Evolutionary conservation across 2,329 filamentous ascomycete genomes (phyloP), one percentile per base, ranked within the genome.

Genomic region (Ilyonectria sp.): DNA sequence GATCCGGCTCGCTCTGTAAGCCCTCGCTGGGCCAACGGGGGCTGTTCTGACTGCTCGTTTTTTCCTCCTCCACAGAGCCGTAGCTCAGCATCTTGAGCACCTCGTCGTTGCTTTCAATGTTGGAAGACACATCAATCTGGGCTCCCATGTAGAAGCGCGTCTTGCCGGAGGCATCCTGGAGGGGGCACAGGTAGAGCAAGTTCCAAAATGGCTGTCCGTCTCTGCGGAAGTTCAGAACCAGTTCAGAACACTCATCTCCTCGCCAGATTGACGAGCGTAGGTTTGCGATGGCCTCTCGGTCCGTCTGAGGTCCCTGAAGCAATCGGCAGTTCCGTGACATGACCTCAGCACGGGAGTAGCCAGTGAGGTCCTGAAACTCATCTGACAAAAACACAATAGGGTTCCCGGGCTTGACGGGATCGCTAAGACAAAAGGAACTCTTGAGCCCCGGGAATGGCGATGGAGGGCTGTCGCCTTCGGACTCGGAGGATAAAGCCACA

Each of bases 131-230:
- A 68, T 91, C 86, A 58, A 90, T 83, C 68, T 90, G 86, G 0
- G 84, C 87, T 1, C 86, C 87, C 17, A 91, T 80, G 71, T 86
- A 88, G 75, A 86, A 89, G 0, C 80, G 81, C 2, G 86, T 76
- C 8, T 82, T 83, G 3, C 87, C 87, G 0, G 80, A 71, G 0
- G 78, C 75, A 64, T 89, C 84, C 26, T 83, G 79, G 1, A 91
- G 76, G 0, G 89, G 88, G 53, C 85, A 83, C 1, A 86, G 77
- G 56, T 86, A 89, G 0, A 90, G 78, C 9, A 90, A 74, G 57
- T 90, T 90, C 86, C 86, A 89, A 70, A 88, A 89, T 0, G 86
- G 85, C 23, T 83, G 80, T 9, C 86, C 86, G 53, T 84, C 84
- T 62, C 85, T 84, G 19, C 81, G 81, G 65, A 86, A 85, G 68